These are phyloP conservation scores for Pichia gijzeniarum DNA, from an alignment of 805 yeast species.

Conservation along the genomic window DNA sequence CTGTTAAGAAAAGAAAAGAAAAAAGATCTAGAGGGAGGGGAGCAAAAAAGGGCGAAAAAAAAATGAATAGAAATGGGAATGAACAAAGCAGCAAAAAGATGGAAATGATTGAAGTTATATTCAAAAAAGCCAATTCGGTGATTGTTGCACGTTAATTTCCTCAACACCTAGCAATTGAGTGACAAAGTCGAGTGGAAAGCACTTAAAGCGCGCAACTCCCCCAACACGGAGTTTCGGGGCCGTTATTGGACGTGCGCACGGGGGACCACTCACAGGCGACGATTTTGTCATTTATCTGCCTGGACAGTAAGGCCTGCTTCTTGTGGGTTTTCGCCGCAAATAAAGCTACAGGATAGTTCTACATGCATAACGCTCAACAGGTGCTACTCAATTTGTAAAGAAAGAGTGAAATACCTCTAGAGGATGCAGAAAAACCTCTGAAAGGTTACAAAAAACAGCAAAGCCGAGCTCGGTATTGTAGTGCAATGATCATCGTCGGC, in stretches of 20 bases:
- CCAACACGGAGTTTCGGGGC: constrained; percentile 8
- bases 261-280: neutral
- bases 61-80: neutral
- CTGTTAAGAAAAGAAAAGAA: constrained; percentile 1
- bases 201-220: no score
- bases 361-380: no score
- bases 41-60: neutral
- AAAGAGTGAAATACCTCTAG: neutral
- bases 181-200: no score
- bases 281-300: neutral
- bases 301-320: no score
- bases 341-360: no score
- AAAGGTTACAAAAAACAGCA: neutral
- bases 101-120: constrained; percentile 2
- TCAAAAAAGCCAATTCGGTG: neutral
- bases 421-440: no score
- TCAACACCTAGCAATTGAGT: no score
- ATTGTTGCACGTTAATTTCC: neutral
- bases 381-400: no score
- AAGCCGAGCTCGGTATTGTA: neutral
- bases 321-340: no score
- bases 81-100: neutral
- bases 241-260: neutral
- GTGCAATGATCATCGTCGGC: no score
- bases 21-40: neutral